phyloP scores from a whole-genome alignment of 1,284 basidiomycete species.

The Grifola frondosa region DNA sequence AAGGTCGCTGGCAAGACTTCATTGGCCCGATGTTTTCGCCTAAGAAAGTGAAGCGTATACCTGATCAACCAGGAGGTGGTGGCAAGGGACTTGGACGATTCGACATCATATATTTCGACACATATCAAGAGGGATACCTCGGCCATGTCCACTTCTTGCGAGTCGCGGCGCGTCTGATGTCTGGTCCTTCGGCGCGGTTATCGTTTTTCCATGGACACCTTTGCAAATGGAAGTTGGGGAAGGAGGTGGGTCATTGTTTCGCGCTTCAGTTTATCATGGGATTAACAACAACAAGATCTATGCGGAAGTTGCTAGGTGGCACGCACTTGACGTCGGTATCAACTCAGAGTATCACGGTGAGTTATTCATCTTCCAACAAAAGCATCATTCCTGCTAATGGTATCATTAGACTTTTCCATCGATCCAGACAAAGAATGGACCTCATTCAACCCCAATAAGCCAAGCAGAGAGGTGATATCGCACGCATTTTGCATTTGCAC shows the following conservation, averaged over 20 bases:
- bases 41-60: neutral
- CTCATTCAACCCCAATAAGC: neutral
- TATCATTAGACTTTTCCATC: neutral
- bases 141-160: constrained; percentile 8
- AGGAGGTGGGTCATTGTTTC: constrained; percentile 1
- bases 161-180: constrained; percentile 4
- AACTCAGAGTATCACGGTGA: neutral
- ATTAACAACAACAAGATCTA: constrained; percentile 83
- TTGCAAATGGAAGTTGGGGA: neutral
- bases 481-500: neutral
- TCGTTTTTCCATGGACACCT: constrained; percentile 11
- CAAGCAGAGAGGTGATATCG: neutral
- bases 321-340: constrained; percentile 76
- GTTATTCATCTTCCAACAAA: neutral
- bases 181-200: constrained; percentile 1
- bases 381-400: neutral
- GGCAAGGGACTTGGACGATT: constrained; percentile 3
- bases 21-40: neutral
- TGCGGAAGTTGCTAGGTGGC: constrained; percentile 77
- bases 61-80: neutral
- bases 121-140: constrained; percentile 8
- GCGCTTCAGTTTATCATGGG: constrained; percentile 42
- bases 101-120: constrained; percentile 13
- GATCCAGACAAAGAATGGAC: neutral
- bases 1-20: constrained; percentile 10